Evolutionary conservation across 768 basidiomycete species (phyloP), one percentile per base, ranked within the genome.

Genomic region (Hygrocybe coccinea): DNA sequence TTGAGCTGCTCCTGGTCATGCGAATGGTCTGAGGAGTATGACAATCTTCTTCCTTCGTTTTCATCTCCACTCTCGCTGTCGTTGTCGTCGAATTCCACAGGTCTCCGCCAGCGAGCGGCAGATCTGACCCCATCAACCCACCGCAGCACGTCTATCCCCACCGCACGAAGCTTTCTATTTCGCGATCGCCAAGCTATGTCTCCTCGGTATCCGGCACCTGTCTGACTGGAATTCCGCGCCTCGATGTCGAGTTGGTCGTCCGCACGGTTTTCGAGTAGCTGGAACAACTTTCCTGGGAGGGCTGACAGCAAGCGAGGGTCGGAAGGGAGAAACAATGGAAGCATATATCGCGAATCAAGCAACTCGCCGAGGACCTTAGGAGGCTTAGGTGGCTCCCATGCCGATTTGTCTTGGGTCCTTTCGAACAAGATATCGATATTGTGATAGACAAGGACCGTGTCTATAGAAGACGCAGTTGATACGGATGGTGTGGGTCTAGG

Each of bases 321-420:
- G 17, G 85, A 83, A 6, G 95, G 95, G 48, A 97, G 84, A 19
- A 83, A 76, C 47, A 95, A 76, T 1, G 91, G 92, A 21, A 98
- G 80, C 93, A 97, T 97, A 68, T 88, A 83, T 60, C 94, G 81
- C 22, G 91, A 93, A 68, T 99, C 94, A 59, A 97, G 75, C 22
- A 97, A 72, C 68, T 99, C 97, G 29, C 94, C 94, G 1, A 94
- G 79, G 22, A 85, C 85, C 63, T 89, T 88, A 0, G 91, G 87
- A 17, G 91, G 81, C 51, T 80, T 81, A 0, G 82, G 76, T 12
- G 94, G 90, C 54, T 86, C 84, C 86, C 94, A 98, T 4, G 79
- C 68, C 0, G 84, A 80, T 41, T 83, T 79, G 35, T 85, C 83
- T 33, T 79, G 76, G 0, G 73, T 68, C 56, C 77, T 82, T 69